Percentiles rank a stretch among this genome's conserved stretches.
These are phyloP conservation scores for Hysterangium stoloniferum DNA, from an alignment of 768 basidiomycete species.

Conservation along the genomic window DNA sequence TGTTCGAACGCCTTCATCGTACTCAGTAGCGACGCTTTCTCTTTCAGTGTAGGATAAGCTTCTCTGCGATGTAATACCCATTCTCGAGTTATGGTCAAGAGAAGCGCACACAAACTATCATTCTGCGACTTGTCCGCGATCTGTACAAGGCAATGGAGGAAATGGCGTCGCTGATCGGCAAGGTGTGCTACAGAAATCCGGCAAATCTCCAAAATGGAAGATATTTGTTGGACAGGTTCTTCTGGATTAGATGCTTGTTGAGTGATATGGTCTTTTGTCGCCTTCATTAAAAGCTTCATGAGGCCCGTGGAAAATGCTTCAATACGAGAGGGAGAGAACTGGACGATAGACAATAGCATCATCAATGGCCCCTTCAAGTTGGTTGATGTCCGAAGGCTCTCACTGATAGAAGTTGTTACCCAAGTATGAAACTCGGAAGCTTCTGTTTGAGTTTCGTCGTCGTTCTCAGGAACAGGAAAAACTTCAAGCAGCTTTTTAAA, in stretches of 20 bases:
- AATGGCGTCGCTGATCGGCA: conserved; percentile 77
- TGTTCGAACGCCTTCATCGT: conserved; percentile 83
- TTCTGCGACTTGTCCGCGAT: conserved; percentile 90
- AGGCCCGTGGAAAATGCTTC: conserved; percentile 70
- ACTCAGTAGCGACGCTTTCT: conserved; percentile 83
- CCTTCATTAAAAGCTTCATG: conserved; percentile 76
- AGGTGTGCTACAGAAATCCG: conserved; percentile 73
- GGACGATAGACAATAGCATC: conserved; percentile 81
- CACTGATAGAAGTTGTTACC: conserved; percentile 64
- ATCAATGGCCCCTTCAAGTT: conserved; percentile 74
- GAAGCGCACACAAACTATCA: conserved; percentile 64
- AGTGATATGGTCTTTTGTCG: conserved; percentile 82
- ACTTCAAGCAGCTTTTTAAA: conserved; percentile 73
- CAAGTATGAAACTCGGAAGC: conserved; percentile 73
- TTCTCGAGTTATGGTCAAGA: conserved; percentile 77
- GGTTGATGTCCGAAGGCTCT: conserved; percentile 67
- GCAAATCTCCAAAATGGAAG: conserved; percentile 80
- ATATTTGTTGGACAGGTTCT: conserved; percentile 51
- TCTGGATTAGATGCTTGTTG: conserved; percentile 30
- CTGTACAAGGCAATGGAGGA: conserved; percentile 68
- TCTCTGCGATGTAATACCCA: conserved; percentile 90
- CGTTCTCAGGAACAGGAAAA: conserved; percentile 71
- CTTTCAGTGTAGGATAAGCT: conserved; percentile 86
- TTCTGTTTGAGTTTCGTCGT: conserved; percentile 60
- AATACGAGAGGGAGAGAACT: conserved; percentile 72